Conservation (phyloP, 345 rosid species). For the Salix viminalis region DNA sequence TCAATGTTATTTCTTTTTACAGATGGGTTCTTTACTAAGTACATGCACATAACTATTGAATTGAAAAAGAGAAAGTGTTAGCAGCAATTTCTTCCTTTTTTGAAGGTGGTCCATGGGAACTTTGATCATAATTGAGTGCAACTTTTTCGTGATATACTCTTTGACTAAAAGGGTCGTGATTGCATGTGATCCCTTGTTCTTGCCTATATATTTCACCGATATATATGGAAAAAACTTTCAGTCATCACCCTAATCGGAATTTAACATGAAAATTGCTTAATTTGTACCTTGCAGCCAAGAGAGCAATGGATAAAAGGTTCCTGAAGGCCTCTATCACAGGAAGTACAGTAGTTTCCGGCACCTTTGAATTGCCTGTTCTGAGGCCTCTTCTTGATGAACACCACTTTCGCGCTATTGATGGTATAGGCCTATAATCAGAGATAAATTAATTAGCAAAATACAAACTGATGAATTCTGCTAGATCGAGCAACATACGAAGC, state of each 20-base stretch:
- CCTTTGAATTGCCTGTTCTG: constrained; percentile 93
- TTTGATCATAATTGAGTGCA: background rate
- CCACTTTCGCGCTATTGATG: constrained; percentile 88
- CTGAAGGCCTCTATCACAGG: constrained; percentile 94
- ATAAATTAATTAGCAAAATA: background rate
- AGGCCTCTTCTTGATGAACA: constrained; percentile 94
- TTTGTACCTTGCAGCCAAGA: constrained; percentile 79
- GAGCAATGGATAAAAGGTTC: constrained; percentile 93
- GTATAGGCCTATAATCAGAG: constrained; percentile 64
- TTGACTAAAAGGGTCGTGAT: background rate
- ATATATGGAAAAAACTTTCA: background rate
- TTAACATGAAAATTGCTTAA: constrained; percentile 5
- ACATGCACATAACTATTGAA: too few relatives aligned
- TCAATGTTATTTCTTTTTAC: too few relatives aligned
- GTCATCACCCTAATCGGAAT: background rate
- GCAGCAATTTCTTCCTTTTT: background rate
- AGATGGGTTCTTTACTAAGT: too few relatives aligned
- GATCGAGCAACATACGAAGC: background rate
- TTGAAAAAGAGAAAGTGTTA: background rate
- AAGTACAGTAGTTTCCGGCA: constrained; percentile 81
- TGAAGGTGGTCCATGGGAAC: background rate
- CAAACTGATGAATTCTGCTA: constrained; percentile 12
- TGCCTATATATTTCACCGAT: background rate
- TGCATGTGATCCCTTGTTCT: background rate
- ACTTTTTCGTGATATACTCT: background rate